These are phyloP conservation scores for Colletotrichum tanaceti DNA, from an alignment of 2,329 filamentous ascomycete species.

Conservation along the genomic window DNA sequence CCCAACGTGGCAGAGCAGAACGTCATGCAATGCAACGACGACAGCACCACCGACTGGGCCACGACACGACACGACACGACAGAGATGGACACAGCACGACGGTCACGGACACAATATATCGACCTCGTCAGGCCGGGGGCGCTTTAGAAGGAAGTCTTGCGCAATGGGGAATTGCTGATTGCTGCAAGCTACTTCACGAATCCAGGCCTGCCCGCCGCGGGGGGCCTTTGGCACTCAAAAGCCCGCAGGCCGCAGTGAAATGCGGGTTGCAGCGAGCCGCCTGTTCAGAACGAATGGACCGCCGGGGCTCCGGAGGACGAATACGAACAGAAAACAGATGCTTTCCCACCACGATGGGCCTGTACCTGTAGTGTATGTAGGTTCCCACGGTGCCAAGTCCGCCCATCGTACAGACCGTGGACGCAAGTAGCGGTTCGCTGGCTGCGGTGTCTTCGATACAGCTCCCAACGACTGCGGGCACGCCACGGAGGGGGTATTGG, in stretches of 20 bases:
- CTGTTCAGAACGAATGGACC: constrained; percentile 12
- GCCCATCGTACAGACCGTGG: constrained; percentile 20
- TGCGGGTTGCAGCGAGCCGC: constrained; percentile 28
- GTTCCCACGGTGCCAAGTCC: constrained; percentile 30
- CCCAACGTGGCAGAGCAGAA: background rate
- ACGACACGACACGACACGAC: constrained; percentile 1
- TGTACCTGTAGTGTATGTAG: too few species aligned
- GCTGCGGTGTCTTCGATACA: constrained; percentile 21
- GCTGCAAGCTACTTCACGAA: background rate
- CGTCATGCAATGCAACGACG: constrained; percentile 12
- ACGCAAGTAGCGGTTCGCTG: constrained; percentile 10
- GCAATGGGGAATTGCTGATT: constrained; percentile 9
- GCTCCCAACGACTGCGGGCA: background rate
- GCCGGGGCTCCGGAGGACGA: constrained; percentile 13
- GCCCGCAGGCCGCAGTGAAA: constrained; percentile 6
- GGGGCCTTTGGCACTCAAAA: constrained; percentile 24
- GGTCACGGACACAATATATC: constrained; percentile 2
- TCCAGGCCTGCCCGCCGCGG: constrained; percentile 22
- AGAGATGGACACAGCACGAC: background rate
- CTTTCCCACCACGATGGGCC: constrained; percentile 27
- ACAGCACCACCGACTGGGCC: background rate
- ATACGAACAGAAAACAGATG: constrained; percentile 28
- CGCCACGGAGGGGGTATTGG: constrained; percentile 21
- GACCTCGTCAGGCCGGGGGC: constrained; percentile 17
- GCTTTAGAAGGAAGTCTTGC: constrained; percentile 13